Conservation (phyloP, 208 protist genomes). For the Leptomonas pyrrhocoris region DNA sequence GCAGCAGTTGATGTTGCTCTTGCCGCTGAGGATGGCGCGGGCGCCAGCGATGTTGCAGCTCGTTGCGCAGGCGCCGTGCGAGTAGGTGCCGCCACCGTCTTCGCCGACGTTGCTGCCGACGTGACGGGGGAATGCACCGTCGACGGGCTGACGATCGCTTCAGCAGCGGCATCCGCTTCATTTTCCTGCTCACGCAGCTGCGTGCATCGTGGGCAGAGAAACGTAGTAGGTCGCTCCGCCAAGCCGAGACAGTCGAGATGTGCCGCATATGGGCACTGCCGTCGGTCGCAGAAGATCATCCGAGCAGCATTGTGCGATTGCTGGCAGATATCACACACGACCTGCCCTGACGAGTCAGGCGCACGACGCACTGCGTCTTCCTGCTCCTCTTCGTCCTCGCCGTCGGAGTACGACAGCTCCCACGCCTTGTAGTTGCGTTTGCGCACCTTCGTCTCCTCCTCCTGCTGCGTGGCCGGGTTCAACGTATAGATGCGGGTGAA, state of each 20-base stretch:
- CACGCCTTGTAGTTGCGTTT: constrained; percentile 69
- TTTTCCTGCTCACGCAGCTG: constrained; percentile 32
- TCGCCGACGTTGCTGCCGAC: neutral
- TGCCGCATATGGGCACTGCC: constrained; percentile 71
- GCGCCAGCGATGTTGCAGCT: neutral
- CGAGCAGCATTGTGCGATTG: constrained; percentile 56
- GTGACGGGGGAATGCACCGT: neutral
- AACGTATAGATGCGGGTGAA: constrained; percentile 79
- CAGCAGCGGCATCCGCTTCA: neutral
- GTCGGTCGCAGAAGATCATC: constrained; percentile 88
- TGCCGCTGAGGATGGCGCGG: neutral
- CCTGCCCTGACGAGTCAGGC: constrained; percentile 4
- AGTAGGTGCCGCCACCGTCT: neutral
- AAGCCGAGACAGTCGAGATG: constrained; percentile 80
- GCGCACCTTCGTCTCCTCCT: constrained; percentile 81
- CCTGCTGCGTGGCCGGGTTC: constrained; percentile 20
- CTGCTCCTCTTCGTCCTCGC: constrained; percentile 31
- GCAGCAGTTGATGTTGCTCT: neutral
- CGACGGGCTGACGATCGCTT: neutral
- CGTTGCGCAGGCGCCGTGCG: neutral
- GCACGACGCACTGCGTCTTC: constrained; percentile 2
- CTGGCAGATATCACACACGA: constrained; percentile 72
- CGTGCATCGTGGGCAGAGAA: constrained; percentile 63
- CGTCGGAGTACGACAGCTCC: constrained; percentile 45
- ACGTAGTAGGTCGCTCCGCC: constrained; percentile 65